phyloP scores from a whole-genome alignment of 2,329 filamentous ascomycete species.

The Pseudocercospora fuligena region DNA sequence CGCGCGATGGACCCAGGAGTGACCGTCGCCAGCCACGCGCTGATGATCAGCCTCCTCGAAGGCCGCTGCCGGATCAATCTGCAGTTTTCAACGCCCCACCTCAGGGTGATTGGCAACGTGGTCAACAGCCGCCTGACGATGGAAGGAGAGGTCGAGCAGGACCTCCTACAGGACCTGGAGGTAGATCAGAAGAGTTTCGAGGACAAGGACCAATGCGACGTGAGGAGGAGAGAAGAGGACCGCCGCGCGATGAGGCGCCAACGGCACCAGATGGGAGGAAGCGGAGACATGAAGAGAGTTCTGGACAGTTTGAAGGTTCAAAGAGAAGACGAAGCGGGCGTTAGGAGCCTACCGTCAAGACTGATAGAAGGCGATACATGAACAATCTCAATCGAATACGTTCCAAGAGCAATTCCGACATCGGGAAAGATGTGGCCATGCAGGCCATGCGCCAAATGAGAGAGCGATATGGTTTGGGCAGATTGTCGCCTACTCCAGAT shows the following conservation, averaged over 20 bases:
- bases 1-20: slow-evolving; percentile 21
- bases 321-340: slow-evolving; percentile 35
- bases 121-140: slow-evolving; percentile 27
- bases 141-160: slow-evolving; percentile 26
- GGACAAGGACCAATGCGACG: slow-evolving; percentile 24
- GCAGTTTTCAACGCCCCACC: slow-evolving; percentile 16
- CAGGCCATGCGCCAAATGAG: neutral
- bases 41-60: slow-evolving; percentile 29
- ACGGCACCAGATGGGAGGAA: slow-evolving; percentile 31
- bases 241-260: slow-evolving; percentile 26
- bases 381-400: neutral
- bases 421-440: neutral
- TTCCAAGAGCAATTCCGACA: neutral
- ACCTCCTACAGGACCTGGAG: slow-evolving; percentile 19
- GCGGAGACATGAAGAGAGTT: slow-evolving; percentile 37
- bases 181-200: slow-evolving; percentile 31
- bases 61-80: slow-evolving; percentile 20
- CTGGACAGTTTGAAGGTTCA: slow-evolving; percentile 27
- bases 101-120: slow-evolving; percentile 31
- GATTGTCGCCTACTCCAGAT: neutral
- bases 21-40: slow-evolving; percentile 21
- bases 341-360: neutral
- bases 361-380: neutral
- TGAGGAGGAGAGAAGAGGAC: slow-evolving; percentile 22
- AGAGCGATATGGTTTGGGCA: neutral